These are phyloP conservation scores for Ichthyophthirius multifiliis DNA, from an alignment of 169 alveolate species.

Conservation along the genomic window DNA sequence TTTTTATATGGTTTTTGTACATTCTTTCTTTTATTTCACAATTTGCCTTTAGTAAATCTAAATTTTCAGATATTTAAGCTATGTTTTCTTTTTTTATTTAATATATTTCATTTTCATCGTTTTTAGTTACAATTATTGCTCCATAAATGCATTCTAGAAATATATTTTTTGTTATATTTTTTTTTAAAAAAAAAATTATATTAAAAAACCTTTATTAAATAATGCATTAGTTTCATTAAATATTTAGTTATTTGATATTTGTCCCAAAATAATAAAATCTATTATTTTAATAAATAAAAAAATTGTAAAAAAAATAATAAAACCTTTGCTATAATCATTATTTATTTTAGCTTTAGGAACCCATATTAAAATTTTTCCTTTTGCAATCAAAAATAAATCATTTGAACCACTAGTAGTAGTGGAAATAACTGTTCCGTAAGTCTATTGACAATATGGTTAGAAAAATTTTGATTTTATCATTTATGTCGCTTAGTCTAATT, in stretches of 20 bases:
- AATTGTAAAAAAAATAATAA: not conserved
- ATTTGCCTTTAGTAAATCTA: not conserved
- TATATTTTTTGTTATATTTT: too few relatives aligned
- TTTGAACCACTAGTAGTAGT: constrained; percentile 3
- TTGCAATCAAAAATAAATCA: not conserved
- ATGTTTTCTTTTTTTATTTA: not conserved
- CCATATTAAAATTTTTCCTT: not conserved
- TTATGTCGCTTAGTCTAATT: not conserved
- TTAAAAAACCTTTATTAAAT: not conserved
- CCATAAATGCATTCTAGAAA: not conserved
- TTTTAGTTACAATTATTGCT: not conserved
- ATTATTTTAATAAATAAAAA: too few relatives aligned
- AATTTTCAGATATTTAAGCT: not conserved
- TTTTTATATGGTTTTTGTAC: not conserved
- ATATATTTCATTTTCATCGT: not conserved
- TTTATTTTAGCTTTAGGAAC: not conserved
- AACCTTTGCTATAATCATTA: not conserved
- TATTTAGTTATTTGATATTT: not conserved
- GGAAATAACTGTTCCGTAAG: not conserved
- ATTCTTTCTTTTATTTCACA: not conserved
- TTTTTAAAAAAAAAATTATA: not conserved
- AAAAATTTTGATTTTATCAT: not conserved
- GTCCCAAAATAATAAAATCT: not conserved
- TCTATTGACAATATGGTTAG: not conserved
- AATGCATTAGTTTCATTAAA: not conserved